Evolutionary conservation across 176 grass and related monocot genomes (phyloP).

Genomic region (Aegilops sharonensis): DNA sequence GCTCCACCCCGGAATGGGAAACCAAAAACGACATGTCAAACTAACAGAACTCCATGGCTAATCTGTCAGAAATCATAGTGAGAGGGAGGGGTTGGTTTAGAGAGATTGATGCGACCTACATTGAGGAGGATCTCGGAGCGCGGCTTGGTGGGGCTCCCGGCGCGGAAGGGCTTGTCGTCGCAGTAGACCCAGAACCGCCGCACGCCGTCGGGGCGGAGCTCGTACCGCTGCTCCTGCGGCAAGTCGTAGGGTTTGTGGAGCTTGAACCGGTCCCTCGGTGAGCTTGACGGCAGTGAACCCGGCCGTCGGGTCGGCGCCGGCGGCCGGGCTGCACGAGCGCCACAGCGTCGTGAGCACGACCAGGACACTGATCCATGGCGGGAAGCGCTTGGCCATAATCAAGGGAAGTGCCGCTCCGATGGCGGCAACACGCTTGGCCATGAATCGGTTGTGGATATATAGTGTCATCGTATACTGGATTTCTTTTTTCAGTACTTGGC

Average conservation of each 20-base stretch:
- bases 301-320: slow-evolving; percentile 20
- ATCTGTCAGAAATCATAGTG: neutral
- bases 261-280: slow-evolving; percentile 33
- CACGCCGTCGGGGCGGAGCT: slow-evolving; percentile 26
- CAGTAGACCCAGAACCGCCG: slow-evolving; percentile 47
- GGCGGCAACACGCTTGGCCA: neutral
- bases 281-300: slow-evolving; percentile 39
- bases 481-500: too few species aligned
- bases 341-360: neutral
- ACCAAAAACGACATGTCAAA: neutral
- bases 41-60: too few species aligned
- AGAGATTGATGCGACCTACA: neutral
- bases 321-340: neutral
- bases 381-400: neutral
- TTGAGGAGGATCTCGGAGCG: slow-evolving; percentile 40
- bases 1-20: neutral
- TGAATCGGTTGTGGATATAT: neutral
- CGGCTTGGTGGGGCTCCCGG: slow-evolving; percentile 26
- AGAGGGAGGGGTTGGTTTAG: neutral
- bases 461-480: neutral
- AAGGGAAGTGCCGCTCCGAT: neutral
- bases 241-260: slow-evolving; percentile 39
- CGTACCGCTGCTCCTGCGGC: slow-evolving; percentile 24
- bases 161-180: slow-evolving; percentile 33
- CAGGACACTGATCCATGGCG: neutral